Evolutionary conservation across 2,329 filamentous ascomycete genomes (phyloP), one percentile per base, ranked within the genome.

Genomic region (Coniochaeta sp.): DNA sequence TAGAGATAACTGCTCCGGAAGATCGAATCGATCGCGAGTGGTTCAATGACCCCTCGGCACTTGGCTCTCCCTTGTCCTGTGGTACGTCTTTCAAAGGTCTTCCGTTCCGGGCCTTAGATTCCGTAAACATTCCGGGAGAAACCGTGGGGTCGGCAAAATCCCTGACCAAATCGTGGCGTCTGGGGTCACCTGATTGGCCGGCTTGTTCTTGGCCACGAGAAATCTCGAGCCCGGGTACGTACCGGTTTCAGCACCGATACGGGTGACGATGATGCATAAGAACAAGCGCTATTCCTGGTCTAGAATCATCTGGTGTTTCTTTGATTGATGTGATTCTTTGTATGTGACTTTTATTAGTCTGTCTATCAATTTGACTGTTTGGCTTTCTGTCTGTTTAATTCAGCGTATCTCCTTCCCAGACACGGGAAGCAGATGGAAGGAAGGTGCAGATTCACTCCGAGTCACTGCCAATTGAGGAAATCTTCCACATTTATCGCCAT

Each of bases 401-500:
- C 8, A 43, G 36, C 12, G 36, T n/a, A 40, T 4, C 16, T n/a
- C 16, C 12, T 40, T 19, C 67, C 8, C 59, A 65, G 69, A 14
- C 8, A 31, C 16, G 5, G 28, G 6, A 8, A 55, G 50, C 26
- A 47, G 43, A 47, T 47, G 43, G 19, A 24, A 47, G 43, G 19
- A 47, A 47, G 22, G n/a, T 47, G 43, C 43, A 47, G n/a, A 24
- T 22, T 24, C 22, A 17, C 26, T 52, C 14, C 14, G 22, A 52
- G 22, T 52, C 47, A 6, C 3, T n/a, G 8, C 26, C 47, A 52
- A 52, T 52, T 52, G 47, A 52, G 14, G 47, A 31, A 28, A 31
- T 31, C 47, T 26, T 9, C 2, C 22, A 52, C 26, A 52, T 31
- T 52, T 52, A 52, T 28, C 47, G 26, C 47, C 47, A 31, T 52